A percentile compares a stretch with the other conserved stretches of the same genome.
phyloP scores from a whole-genome alignment of 208 protist genomes.

The Pavlovales sp. region DNA sequence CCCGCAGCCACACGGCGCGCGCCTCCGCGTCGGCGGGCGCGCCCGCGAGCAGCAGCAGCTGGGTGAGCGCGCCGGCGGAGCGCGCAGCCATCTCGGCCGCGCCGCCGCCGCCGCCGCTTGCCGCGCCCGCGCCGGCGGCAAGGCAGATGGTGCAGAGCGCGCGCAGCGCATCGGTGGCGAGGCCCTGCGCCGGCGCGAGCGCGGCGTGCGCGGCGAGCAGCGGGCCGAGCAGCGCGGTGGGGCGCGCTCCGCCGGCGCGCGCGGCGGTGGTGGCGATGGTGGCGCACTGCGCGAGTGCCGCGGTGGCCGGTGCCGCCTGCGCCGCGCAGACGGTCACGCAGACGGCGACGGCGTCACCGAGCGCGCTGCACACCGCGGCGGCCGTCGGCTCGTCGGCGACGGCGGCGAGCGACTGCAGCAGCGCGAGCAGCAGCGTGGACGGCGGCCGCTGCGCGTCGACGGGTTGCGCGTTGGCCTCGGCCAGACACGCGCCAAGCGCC shows the following conservation, averaged over 20 bases:
- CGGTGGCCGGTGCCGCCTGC: too few species aligned
- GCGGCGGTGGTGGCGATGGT: not conserved
- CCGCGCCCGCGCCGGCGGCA: too few species aligned
- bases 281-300: not conserved
- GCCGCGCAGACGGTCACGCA: not conserved
- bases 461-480: too few species aligned
- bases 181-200: not conserved
- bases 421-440: not conserved
- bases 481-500: too few species aligned
- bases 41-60: not conserved
- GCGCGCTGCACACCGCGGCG: not conserved
- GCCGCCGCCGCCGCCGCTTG: too few species aligned
- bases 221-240: not conserved
- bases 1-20: not conserved
- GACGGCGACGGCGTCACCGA: not conserved
- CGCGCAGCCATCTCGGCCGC: not conserved
- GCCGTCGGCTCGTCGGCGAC: not conserved
- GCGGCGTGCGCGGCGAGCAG: not conserved
- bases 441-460: too few species aligned
- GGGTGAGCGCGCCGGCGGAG: not conserved
- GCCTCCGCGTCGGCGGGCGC: too few species aligned
- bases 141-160: not conserved
- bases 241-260: too few species aligned
- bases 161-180: not conserved
- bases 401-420: not conserved